Base-by-base conservation (phyloP, 2,329 filamentous ascomycete genomes). In the Epichloe hybrida region DNA sequence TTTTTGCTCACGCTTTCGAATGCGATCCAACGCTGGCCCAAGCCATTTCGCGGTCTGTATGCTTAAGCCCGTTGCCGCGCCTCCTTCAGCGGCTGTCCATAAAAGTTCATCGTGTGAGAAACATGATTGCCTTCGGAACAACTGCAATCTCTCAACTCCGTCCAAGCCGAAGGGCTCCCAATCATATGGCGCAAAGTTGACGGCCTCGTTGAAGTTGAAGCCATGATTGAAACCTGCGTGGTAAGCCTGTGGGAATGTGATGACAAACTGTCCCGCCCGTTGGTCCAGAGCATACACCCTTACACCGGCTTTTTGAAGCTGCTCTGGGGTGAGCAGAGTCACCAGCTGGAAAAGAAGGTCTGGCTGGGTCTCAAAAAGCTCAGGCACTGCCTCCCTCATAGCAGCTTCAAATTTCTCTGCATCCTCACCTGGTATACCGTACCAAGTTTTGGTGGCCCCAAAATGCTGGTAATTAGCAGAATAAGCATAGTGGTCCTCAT, bases 381-480 rank as follows among this genome's bases (percentile, higher is more conserved):
- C 93, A 0, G 93, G 93, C 0, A 98, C 90, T 2, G 93, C 90
- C 61, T 95, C 87, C 44, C 82, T 82, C 91, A 98, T 97, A 0
- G 93, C 93, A 50, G 84, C 79, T 68, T 98, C 93, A 53, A 98
- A 98, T 58, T 93, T 95, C 60, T 93, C 86, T 0, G 90, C 88
- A 64, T 97, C 93, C 42, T 88, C 86, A 13, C 86, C 91, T 0
- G 93, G 93, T 57, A 98, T 96, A 3, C 93, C 93, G 61, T 98
- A 98, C 93, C 93, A 98, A 0, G 93, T 98, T 71, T 98, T 98
- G 2, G 93, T 98, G 1, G 90, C 89, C 9, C 93, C 93, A 61
- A 98, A 95, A 61, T 98, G 93, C 65, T 98, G 93, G 61, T 97
- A 98, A 58, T 98, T 98, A 49, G 93, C 86, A 0, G 93, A 98